Base-by-base conservation (phyloP, 768 basidiomycete genomes). In the Collybiopsis confluens region DNA sequence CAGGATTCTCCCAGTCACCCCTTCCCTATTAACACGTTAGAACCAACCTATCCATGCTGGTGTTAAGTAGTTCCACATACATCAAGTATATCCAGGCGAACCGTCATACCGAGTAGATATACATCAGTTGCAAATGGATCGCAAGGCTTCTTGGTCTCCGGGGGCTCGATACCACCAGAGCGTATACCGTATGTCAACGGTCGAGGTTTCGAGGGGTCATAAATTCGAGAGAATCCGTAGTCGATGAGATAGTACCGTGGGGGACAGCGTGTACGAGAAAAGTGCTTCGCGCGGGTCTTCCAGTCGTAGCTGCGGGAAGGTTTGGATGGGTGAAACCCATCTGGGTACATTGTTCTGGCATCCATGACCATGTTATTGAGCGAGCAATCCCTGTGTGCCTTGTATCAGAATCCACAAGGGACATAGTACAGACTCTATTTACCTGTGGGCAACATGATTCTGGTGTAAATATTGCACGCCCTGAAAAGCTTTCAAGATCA, bases 101-200 rank as follows among this genome's bases (percentile, higher is more conserved):
- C 64, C 11, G 69, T 23, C 38, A 75, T 77, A 0, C 76, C 77
- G 0, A 78, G 54, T 26, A 70, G 70, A 54, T 75, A 80, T 1
- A 79, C 62, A 30, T 80, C 78, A 0, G 70, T 70, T 0, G 70
- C 61, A 41, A 79, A 80, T 0, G 75, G 73, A 54, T 79, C 59
- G 11, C 65, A 61, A 0, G 64, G 67, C 3, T 52, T 58, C 9
- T 61, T 21, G 2, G 16, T 69, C 41, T 77, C 76, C 1, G 77
- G 76, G 0, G 68, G 69, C 0, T 70, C 60, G 45, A 67, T 68
- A 59, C 82, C 78, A 2, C 70, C 76, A 0, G 72, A 70, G 30
- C 57, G 55, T 2, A 71, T 62, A 0, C 75, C 78, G 5, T 58
- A 58, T 2, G 73, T 61, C 1, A 45, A 53, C 0, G 70, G 65